Conservation (phyloP, 1,284 basidiomycete genomes). For the Lignosus rhinocerotis region DNA sequence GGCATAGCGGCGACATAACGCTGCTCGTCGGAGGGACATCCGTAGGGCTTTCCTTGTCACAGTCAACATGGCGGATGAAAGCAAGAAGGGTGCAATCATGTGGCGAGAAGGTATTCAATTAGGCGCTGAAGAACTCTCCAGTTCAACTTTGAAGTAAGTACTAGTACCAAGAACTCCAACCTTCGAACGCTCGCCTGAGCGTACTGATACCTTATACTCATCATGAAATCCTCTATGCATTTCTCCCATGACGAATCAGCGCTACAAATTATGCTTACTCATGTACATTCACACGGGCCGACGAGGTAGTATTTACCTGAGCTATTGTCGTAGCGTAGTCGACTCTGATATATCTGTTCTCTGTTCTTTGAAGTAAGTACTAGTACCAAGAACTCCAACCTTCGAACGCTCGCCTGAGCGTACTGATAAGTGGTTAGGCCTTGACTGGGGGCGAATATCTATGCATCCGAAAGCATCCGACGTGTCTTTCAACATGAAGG, state of each 20-base stretch:
- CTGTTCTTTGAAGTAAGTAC: background rate
- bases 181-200: too few relatives aligned
- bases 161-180: too few relatives aligned
- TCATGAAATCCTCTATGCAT: too few relatives aligned
- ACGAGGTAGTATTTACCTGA: background rate
- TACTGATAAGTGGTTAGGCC: too few relatives aligned
- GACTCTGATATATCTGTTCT: background rate
- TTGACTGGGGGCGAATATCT: too few relatives aligned
- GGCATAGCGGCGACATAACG: constrained; percentile 14
- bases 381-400: too few relatives aligned
- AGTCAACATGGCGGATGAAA: constrained; percentile 23
- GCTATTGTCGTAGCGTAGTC: background rate
- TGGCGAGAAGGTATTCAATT: background rate
- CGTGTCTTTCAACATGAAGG: too few relatives aligned
- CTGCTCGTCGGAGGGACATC: constrained; percentile 16
- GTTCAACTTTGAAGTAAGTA: too few relatives aligned
- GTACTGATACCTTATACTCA: background rate
- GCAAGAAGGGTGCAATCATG: constrained; percentile 19
- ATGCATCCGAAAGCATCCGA: too few relatives aligned
- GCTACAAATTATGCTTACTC: background rate
- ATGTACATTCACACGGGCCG: background rate
- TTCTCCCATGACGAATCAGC: background rate
- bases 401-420: too few relatives aligned
- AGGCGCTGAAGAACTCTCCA: too few relatives aligned
- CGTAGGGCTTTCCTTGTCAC: constrained; percentile 15